A percentile compares a stretch with the other conserved stretches of the same genome.
phyloP scores from a whole-genome alignment of 306 rosid species.

The Trifolium repens region DNA sequence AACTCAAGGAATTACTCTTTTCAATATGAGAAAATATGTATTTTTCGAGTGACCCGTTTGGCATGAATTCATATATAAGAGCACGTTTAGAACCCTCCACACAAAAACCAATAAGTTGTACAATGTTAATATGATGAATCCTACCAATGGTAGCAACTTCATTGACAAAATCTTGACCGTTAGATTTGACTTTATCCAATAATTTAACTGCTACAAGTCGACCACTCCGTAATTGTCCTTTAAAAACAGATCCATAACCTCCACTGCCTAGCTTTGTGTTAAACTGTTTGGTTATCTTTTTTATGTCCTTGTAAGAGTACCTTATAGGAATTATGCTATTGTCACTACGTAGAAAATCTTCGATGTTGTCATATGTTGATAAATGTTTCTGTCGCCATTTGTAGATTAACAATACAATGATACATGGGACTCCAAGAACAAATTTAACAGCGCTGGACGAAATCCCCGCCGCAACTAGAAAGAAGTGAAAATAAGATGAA shows the following conservation, averaged over 20 bases:
- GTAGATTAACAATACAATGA: background rate
- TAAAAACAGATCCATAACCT: conserved; percentile 2
- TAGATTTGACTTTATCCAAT: background rate
- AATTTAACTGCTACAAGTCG: background rate
- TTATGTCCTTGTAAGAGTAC: conserved; percentile 15
- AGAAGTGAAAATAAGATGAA: too few relatives aligned
- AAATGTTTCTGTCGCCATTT: conserved; percentile 41
- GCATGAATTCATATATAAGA: conserved; percentile 23
- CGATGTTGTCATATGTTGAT: conserved; percentile 28
- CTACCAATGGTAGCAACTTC: conserved; percentile 22
- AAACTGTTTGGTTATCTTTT: background rate
- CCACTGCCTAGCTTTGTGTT: background rate
- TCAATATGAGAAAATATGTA: background rate
- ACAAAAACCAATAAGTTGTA: background rate
- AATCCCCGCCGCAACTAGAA: too few relatives aligned
- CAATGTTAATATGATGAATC: background rate
- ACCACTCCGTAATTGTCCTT: conserved; percentile 19
- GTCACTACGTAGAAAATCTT: conserved; percentile 26
- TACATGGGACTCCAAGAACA: background rate
- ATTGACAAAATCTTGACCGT: conserved; percentile 4
- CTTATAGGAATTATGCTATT: background rate
- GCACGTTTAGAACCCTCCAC: conserved; percentile 10
- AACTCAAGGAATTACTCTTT: background rate
- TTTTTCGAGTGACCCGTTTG: conserved; percentile 12
- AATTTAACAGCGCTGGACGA: background rate